phyloP scores from a whole-genome alignment of 495 filamentous ascomycete species.

The Xylaria intraflava region DNA sequence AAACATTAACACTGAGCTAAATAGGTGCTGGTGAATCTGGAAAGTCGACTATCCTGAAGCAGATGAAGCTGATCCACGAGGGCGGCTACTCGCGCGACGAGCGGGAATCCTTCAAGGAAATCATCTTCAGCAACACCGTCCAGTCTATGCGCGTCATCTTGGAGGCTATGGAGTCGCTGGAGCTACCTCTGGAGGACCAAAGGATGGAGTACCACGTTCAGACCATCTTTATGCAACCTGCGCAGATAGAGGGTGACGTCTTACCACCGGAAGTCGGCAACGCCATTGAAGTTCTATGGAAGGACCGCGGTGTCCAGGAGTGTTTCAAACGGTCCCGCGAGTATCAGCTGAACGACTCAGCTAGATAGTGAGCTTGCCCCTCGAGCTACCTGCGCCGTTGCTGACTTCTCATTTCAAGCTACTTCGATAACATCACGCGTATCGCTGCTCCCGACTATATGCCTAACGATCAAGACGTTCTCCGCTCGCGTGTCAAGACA shows the following conservation, averaged over 20 bases:
- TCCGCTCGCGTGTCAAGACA: constrained; percentile 96
- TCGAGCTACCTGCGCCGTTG: constrained; percentile 1
- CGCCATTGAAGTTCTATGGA: constrained; percentile 91
- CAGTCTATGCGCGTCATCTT: constrained; percentile 95
- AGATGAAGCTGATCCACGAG: constrained; percentile 92
- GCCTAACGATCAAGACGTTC: constrained; percentile 95
- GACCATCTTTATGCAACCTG: constrained; percentile 92
- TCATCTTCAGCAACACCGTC: constrained; percentile 97
- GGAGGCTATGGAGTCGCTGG: constrained; percentile 92
- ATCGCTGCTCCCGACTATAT: constrained; percentile 91
- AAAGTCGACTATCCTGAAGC: constrained; percentile 98
- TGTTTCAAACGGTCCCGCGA: constrained; percentile 93
- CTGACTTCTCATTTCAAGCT: constrained; percentile 52
- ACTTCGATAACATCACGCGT: constrained; percentile 92
- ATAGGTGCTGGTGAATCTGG: constrained; percentile 98
- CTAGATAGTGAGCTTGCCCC: constrained; percentile 75
- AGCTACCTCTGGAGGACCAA: constrained; percentile 80
- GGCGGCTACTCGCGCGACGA: constrained; percentile 74
- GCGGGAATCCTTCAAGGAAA: constrained; percentile 84
- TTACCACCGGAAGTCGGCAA: constrained; percentile 90
- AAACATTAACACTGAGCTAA: constrained; percentile 1
- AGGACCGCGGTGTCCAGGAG: constrained; percentile 88
- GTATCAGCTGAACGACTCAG: constrained; percentile 97
- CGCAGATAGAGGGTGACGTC: constrained; percentile 91
- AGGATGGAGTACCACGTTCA: constrained; percentile 90